phyloP scores from a whole-genome alignment of 2,329 filamentous ascomycete genomes.

The Pyrenochaeta sp. region DNA sequence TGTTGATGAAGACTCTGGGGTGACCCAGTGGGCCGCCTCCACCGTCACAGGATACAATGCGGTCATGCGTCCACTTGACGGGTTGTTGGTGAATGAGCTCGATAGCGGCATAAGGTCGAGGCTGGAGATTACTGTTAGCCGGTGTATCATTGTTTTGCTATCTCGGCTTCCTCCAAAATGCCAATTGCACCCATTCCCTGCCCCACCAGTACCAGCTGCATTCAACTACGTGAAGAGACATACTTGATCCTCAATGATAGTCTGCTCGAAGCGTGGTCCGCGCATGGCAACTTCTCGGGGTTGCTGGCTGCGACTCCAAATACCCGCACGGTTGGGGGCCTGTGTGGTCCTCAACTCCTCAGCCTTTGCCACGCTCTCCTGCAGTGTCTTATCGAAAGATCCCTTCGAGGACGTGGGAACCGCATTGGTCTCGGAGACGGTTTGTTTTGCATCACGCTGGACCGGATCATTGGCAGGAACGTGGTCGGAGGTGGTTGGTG shows the following conservation, averaged over 20 bases:
- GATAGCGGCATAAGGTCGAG: slow-evolving; percentile 87
- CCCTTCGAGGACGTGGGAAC: slow-evolving; percentile 60
- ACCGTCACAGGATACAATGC: slow-evolving; percentile 86
- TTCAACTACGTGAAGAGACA: slow-evolving; percentile 34
- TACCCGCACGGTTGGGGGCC: slow-evolving; percentile 81
- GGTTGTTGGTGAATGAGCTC: slow-evolving; percentile 96
- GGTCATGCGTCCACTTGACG: slow-evolving; percentile 87
- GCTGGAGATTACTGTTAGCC: slow-evolving; percentile 62
- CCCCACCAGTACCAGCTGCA: background rate
- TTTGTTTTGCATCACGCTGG: slow-evolving; percentile 54
- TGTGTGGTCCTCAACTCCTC: slow-evolving; percentile 70
- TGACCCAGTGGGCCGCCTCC: slow-evolving; percentile 90
- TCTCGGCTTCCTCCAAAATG: background rate
- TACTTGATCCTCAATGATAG: slow-evolving; percentile 91
- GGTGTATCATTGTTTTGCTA: slow-evolving; percentile 6
- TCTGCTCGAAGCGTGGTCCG: slow-evolving; percentile 96
- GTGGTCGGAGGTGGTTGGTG: slow-evolving; percentile 59
- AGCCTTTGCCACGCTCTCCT: slow-evolving; percentile 61
- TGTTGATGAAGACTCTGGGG: slow-evolving; percentile 95
- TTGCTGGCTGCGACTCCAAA: slow-evolving; percentile 89
- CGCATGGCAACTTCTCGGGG: slow-evolving; percentile 85
- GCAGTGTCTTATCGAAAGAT: slow-evolving; percentile 59
- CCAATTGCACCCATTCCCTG: background rate
- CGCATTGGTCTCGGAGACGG: slow-evolving; percentile 69
- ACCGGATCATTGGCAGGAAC: slow-evolving; percentile 72